Base-by-base conservation (phyloP, 176 grass and related monocot genomes). In the Miscanthus lutarioriparius region DNA sequence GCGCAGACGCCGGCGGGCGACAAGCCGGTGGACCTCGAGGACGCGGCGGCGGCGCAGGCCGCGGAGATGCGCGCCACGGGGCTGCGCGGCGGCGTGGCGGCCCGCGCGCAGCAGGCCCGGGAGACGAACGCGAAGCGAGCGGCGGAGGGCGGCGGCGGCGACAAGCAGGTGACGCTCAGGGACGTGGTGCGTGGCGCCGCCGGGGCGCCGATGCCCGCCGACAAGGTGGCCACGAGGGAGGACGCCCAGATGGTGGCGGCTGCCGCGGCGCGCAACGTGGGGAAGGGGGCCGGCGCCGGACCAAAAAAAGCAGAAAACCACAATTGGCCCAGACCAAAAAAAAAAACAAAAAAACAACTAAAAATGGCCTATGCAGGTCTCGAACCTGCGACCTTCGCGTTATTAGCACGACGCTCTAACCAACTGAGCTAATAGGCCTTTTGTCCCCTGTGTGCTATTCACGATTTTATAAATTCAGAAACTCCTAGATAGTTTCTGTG, bases 381-480 rank as follows among this genome's bases (percentile, higher is more conserved):
- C 83, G 83, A 91, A 94, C 90, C 88, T 94, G 87, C 92, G 92
- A 94, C 92, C 84, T 91, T 91, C 89, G 84, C 89, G 89, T 87
- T 84, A 87, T 84, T 94, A 94, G 87, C 94, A 97, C 90, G 85
- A 92, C 86, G 87, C 87, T 92, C 89, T 92, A 92, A 94, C 89
- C 89, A 94, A 26, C 89, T 90, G 83, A 90, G 91, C 87, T 92
- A 97, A 97, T 92, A 94, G 94, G 91, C 89, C 86, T 23, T 23
- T 47, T 1, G 1, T 11, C 2, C 1, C 1, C 3, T 43, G 2
- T 43, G 2, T 11, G 40, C 40, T 38, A 7, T 38, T 38, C 6
- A 38, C 4, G 1, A 0, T 38, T 38, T 38, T 38, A 38, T 38
- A 1, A 38, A 38, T 7, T 38, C 1, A 7, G 7, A 38, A 38